A percentile compares a stretch with the other conserved stretches of the same genome.
phyloP scores from a whole-genome alignment of 208 protist species.

The Trypanosoma brucei region DNA sequence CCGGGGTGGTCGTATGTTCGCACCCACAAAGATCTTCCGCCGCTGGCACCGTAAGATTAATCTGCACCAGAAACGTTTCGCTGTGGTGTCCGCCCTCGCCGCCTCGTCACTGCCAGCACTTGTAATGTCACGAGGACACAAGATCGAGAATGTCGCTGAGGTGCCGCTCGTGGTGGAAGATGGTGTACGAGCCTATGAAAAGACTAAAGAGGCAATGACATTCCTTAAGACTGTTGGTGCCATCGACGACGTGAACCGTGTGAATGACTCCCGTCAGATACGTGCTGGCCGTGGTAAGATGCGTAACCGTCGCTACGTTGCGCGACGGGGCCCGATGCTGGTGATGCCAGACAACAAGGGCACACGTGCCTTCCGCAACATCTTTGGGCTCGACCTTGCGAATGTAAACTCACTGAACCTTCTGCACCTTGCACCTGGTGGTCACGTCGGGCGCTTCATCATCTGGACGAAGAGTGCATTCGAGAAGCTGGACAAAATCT shows the following conservation, averaged over 20 bases:
- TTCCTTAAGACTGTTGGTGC: constrained; percentile 93
- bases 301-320: constrained; percentile 95
- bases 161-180: constrained; percentile 96
- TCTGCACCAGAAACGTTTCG: constrained; percentile 95
- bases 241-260: constrained; percentile 93
- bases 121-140: constrained; percentile 98
- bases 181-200: constrained; percentile 84
- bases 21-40: constrained; percentile 97
- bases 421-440: constrained; percentile 98
- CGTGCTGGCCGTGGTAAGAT: constrained; percentile 96
- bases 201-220: constrained; percentile 95
- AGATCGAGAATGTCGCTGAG: constrained; percentile 92
- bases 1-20: constrained; percentile 98
- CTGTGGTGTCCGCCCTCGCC: constrained; percentile 96
- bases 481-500: constrained; percentile 95
- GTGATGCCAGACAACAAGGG: constrained; percentile 91
- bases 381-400: constrained; percentile 95
- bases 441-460: constrained; percentile 98
- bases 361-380: constrained; percentile 93
- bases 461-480: constrained; percentile 99
- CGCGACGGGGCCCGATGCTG: constrained; percentile 95
- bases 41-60: constrained; percentile 98
- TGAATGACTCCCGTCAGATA: constrained; percentile 85
- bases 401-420: constrained; percentile 96
- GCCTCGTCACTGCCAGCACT: constrained; percentile 95